Evolutionary conservation across 805 yeast species (phyloP), one percentile per base, ranked within the genome.

Genomic region (Tetrapisispora taiwanensis): DNA sequence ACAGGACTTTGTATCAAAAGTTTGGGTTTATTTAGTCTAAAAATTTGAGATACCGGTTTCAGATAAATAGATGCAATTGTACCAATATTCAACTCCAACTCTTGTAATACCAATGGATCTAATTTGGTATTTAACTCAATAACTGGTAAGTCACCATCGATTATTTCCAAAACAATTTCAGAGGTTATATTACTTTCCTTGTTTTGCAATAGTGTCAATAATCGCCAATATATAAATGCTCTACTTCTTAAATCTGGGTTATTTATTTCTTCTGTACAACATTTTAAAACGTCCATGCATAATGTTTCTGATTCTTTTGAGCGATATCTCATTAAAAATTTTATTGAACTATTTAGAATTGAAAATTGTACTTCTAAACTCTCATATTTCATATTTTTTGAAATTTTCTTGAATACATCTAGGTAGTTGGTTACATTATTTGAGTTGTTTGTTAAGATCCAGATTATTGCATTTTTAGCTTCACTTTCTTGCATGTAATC

Each of bases 231-330:
- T 65, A 86, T 78, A 55, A 70, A 81, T 0, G 90, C 96, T 33
- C 95, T 66, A 51, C 86, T 94, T 48, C 97, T 72, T 10, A 88
- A 63, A 63, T 90, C 97, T 0, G 96, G 95, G 52, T 86, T 81
- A 48, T 80, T 79, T 1, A 72, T 67, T 12, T 79, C 83, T 51
- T 86, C 92, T 0, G 94, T 83, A 7, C 88, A 83, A 59, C 69
- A 62, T 54, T 78, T 79, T 44, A 88, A 64, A 0, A 82, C 67
- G 30, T 70, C 68, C 31, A 85, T 66, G 2, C 87, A 76, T 12
- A 81, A 54, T 2, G 66, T 55, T 52, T 82, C 83, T 2, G 81
- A 79, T 18, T 60, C 60, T 13, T 64, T 53, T 4, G 67, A 57
- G 0, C 88, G 85, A 24, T 68, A 59, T 40, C 72, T 69, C 19